Evolutionary conservation across 2,329 filamentous ascomycete species (phyloP).

Genomic region (Claviceps spartinae): DNA sequence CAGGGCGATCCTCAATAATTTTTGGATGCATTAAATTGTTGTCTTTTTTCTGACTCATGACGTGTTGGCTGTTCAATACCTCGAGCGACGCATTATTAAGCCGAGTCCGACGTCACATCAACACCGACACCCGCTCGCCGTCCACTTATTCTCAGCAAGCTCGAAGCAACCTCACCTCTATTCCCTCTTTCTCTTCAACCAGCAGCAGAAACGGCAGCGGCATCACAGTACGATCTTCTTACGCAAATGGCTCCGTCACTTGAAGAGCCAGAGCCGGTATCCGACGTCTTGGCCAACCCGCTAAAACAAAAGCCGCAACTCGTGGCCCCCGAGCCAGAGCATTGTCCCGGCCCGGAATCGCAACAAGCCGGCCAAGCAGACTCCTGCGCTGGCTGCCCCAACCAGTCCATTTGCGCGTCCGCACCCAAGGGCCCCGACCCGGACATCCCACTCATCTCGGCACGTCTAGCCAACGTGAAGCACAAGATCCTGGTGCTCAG

Average conservation of each 20-base stretch:
- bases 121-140: not conserved
- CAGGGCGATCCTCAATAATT: too few relatives aligned
- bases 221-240: not conserved
- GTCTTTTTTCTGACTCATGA: not conserved
- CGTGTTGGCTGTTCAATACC: too few relatives aligned
- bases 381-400: conserved; percentile 88
- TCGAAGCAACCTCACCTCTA: not conserved
- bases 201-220: not conserved
- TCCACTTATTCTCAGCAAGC: not conserved
- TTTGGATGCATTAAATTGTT: too few relatives aligned
- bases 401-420: conserved; percentile 88
- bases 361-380: conserved; percentile 57
- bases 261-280: conserved; percentile 52
- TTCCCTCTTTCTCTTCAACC: not conserved
- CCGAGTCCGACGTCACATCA: not conserved
- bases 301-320: conserved; percentile 69
- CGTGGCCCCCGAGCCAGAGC: conserved; percentile 89
- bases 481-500: conserved; percentile 90
- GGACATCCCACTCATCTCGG: conserved; percentile 78
- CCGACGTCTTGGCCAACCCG: conserved; percentile 62
- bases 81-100: conserved; percentile 1
- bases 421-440: conserved; percentile 92
- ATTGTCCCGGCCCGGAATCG: conserved; percentile 85
- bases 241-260: conserved; percentile 63
- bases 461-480: conserved; percentile 64